Evolutionary conservation across 1,284 basidiomycete genomes (phyloP).

Genomic region (Melampsora americana): DNA sequence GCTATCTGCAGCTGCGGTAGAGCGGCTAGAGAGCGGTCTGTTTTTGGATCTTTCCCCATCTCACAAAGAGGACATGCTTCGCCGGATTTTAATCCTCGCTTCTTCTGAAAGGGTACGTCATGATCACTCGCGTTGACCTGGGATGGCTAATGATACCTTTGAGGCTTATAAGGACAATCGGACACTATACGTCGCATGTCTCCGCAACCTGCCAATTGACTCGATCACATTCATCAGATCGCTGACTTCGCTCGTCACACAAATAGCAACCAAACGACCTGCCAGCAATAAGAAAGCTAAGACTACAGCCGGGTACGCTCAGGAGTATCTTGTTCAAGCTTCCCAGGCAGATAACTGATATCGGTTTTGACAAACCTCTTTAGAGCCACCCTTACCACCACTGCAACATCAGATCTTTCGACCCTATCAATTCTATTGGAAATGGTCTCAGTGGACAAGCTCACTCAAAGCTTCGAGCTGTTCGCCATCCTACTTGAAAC

Average conservation of each 20-base stretch:
- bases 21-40: conserved; percentile 20
- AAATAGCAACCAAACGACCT: conserved; percentile 19
- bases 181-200: conserved; percentile 21
- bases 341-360: no score
- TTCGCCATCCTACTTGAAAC: conserved; percentile 26
- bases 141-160: background rate
- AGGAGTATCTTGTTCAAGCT: background rate
- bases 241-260: conserved; percentile 13
- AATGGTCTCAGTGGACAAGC: conserved; percentile 32
- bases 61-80: conserved; percentile 27
- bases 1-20: conserved; percentile 21
- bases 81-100: conserved; percentile 27
- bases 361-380: no score
- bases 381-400: background rate
- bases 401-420: conserved; percentile 17
- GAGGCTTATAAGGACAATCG: conserved; percentile 23
- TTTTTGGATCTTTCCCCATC: conserved; percentile 26
- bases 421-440: conserved; percentile 23
- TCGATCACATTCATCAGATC: conserved; percentile 3
- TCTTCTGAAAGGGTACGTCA: conserved; percentile 16
- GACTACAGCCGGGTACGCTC: conserved; percentile 31
- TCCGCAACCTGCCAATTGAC: conserved; percentile 23
- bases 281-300: conserved; percentile 28
- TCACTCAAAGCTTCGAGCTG: conserved; percentile 31
- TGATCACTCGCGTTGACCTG: background rate